A percentile compares a stretch with the other conserved stretches of the same genome.
Evolutionary conservation across 164 flowering plant genomes (phyloP).

Genomic region (Stephania cephalantha): DNA sequence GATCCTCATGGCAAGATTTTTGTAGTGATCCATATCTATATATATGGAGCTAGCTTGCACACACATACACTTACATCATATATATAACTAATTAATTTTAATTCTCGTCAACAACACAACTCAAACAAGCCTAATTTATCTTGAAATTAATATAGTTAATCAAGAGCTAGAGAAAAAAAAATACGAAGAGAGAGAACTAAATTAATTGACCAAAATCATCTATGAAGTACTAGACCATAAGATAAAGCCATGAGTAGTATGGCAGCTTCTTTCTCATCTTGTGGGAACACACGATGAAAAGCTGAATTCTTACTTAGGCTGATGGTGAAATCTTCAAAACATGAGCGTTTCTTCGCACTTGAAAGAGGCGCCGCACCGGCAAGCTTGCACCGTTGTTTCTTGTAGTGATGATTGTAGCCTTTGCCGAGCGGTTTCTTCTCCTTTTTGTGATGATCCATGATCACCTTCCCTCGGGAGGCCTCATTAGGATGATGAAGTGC

Average conservation of each 20-base stretch:
- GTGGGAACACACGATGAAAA: slow-evolving; percentile 66
- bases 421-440: slow-evolving; percentile 24
- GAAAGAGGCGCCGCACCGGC: slow-evolving; percentile 1
- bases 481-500: slow-evolving; percentile 7
- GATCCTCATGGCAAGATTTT: neutral
- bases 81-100: neutral
- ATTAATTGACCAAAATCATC: slow-evolving; percentile 13
- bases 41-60: neutral
- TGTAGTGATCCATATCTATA: neutral
- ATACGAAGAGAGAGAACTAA: slow-evolving; percentile 22
- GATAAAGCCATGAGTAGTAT: slow-evolving; percentile 90
- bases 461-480: slow-evolving; percentile 17
- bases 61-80: neutral
- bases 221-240: slow-evolving; percentile 48
- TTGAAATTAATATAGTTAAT: neutral
- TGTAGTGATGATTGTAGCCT: slow-evolving; percentile 21
- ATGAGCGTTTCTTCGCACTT: slow-evolving; percentile 24
- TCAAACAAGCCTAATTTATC: neutral
- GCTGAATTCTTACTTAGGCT: slow-evolving; percentile 49
- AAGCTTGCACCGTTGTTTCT: slow-evolving; percentile 43
- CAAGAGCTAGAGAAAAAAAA: neutral
- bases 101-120: neutral
- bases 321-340: slow-evolving; percentile 55
- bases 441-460: slow-evolving; percentile 14
- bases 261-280: slow-evolving; percentile 92